Conservation (phyloP, 2,329 filamentous ascomycete genomes). For the Neonectria sp. region DNA sequence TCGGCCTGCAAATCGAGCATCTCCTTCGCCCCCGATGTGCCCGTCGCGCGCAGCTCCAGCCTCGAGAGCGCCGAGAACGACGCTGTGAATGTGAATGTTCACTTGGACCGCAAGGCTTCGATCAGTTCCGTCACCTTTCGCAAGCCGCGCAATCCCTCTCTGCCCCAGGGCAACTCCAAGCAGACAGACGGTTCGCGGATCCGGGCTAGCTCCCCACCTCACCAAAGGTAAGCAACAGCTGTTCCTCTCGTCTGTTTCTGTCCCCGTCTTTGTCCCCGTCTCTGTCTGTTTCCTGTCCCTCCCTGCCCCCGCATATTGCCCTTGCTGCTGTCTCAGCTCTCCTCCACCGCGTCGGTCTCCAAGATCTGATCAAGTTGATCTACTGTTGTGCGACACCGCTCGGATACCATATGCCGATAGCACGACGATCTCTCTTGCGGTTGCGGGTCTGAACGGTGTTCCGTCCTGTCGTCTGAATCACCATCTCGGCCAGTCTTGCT, state of each 20-base stretch:
- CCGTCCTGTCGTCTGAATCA: slow-evolving; percentile 15
- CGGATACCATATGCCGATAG: slow-evolving; percentile 21
- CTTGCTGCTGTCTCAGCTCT: slow-evolving; percentile 11
- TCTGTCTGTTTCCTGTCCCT: slow-evolving; percentile 7
- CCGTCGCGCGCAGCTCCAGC: slow-evolving; percentile 43
- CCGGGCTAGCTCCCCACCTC: slow-evolving; percentile 64
- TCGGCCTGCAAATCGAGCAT: slow-evolving; percentile 52
- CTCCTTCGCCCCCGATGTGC: slow-evolving; percentile 54
- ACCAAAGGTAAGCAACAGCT: slow-evolving; percentile 59
- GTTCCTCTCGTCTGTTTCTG: slow-evolving; percentile 8
- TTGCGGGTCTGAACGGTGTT: neutral
- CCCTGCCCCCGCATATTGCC: slow-evolving; percentile 19
- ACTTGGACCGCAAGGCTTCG: slow-evolving; percentile 61
- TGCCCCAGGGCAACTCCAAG: slow-evolving; percentile 65
- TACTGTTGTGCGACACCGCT: neutral
- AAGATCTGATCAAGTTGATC: neutral
- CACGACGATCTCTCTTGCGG: neutral
- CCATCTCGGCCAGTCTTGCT: slow-evolving; percentile 21
- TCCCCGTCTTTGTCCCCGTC: neutral
- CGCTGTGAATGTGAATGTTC: slow-evolving; percentile 39
- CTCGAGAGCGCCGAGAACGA: slow-evolving; percentile 48
- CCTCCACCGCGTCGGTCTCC: slow-evolving; percentile 8
- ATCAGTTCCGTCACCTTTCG: slow-evolving; percentile 65
- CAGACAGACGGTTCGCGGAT: slow-evolving; percentile 60
- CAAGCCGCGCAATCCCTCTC: slow-evolving; percentile 58